Percentiles rank a stretch among this genome's conserved stretches.
These are phyloP conservation scores for Scytalidium sp. DNA, from an alignment of 2,329 filamentous ascomycete genomes.

Conservation along the genomic window DNA sequence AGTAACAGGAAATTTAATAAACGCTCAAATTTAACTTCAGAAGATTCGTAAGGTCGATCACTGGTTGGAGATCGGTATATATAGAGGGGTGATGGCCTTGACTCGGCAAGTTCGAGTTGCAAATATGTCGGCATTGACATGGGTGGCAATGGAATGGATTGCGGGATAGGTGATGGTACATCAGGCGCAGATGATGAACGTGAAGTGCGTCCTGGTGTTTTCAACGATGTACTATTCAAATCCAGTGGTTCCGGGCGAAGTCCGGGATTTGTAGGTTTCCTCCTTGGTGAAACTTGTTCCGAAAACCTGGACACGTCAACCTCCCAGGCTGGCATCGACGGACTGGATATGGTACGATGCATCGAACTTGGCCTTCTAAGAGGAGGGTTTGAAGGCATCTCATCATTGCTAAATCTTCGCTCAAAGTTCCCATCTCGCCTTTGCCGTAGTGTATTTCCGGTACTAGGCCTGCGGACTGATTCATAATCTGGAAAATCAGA, in stretches of 20 bases:
- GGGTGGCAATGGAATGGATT: slow-evolving; percentile 59
- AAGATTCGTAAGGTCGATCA: slow-evolving; percentile 82
- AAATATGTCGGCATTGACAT: slow-evolving; percentile 65
- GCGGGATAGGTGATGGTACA: slow-evolving; percentile 37
- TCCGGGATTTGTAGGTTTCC: slow-evolving; percentile 17
- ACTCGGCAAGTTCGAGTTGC: slow-evolving; percentile 61
- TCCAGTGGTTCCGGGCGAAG: slow-evolving; percentile 23
- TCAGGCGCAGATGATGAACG: slow-evolving; percentile 9
- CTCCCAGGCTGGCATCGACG: slow-evolving; percentile 13
- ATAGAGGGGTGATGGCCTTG: slow-evolving; percentile 62
- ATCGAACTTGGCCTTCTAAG: slow-evolving; percentile 20
- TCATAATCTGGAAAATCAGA: neutral
- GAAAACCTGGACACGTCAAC: slow-evolving; percentile 8
- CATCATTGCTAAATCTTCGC: slow-evolving; percentile 13
- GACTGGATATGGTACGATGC: slow-evolving; percentile 23
- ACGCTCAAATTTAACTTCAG: slow-evolving; percentile 86
- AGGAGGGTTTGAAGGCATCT: slow-evolving; percentile 8
- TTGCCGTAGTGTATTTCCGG: slow-evolving; percentile 4
- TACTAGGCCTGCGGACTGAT: neutral
- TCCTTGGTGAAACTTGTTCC: slow-evolving; percentile 22
- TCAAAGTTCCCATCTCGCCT: slow-evolving; percentile 10
- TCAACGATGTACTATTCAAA: slow-evolving; percentile 15
- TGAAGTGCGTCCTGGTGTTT: slow-evolving; percentile 6
- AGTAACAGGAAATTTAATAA: slow-evolving; percentile 84
- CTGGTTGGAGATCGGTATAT: slow-evolving; percentile 56